Evolutionary conservation across 768 basidiomycete species (phyloP).

Genomic region (Rhodotorula graminis): DNA sequence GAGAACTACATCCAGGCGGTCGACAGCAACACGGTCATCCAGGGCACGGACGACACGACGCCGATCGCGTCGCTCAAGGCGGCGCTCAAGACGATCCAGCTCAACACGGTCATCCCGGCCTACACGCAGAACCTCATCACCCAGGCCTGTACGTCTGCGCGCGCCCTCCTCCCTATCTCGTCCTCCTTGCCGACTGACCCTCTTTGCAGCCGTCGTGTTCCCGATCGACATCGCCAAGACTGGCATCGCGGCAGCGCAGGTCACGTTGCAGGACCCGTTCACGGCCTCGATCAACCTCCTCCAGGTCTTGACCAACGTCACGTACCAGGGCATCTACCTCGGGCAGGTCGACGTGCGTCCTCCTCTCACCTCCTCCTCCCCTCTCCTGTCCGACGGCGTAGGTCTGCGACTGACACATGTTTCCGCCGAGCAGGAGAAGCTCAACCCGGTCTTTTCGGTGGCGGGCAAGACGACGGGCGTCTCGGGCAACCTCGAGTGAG

Average conservation of each 20-base stretch:
- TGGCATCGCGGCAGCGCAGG: slow-evolving; percentile 58
- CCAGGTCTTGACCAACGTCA: slow-evolving; percentile 56
- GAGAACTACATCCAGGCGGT: slow-evolving; percentile 67
- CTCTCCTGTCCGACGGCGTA: background rate
- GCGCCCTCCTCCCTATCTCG: slow-evolving; percentile 54
- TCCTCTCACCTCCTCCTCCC: too few species aligned
- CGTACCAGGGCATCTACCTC: slow-evolving; percentile 56
- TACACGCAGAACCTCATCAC: slow-evolving; percentile 61
- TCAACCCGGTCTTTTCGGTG: slow-evolving; percentile 56
- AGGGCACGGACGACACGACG: slow-evolving; percentile 58
- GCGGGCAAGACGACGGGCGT: slow-evolving; percentile 59
- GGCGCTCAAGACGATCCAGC: slow-evolving; percentile 59
- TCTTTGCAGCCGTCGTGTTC: slow-evolving; percentile 57
- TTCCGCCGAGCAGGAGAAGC: background rate
- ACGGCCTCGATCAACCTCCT: slow-evolving; percentile 65
- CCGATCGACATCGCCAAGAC: slow-evolving; percentile 61
- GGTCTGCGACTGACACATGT: background rate
- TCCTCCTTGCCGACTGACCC: slow-evolving; percentile 41
- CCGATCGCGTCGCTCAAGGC: slow-evolving; percentile 59
- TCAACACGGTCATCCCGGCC: slow-evolving; percentile 62
- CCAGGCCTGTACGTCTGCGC: slow-evolving; percentile 38
- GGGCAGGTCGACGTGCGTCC: slow-evolving; percentile 47
- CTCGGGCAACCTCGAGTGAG: slow-evolving; percentile 55
- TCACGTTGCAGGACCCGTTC: slow-evolving; percentile 64
- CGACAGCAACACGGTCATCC: slow-evolving; percentile 52